Percentiles rank a stretch among this genome's conserved stretches.
Conservation (phyloP, 1,284 basidiomycete genomes). For the Puccinia novopanici region DNA sequence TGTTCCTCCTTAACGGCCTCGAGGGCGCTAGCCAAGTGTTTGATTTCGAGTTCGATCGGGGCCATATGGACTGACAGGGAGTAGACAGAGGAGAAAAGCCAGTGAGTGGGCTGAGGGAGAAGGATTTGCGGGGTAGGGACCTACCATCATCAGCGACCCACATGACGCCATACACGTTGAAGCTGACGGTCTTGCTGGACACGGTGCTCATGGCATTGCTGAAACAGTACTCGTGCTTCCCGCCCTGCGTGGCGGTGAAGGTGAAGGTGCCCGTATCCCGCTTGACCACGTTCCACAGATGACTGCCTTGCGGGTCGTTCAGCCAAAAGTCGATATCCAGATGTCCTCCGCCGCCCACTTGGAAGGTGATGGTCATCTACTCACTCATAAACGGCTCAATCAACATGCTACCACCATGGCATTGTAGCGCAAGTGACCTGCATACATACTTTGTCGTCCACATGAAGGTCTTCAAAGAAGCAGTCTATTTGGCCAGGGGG, state of each 20-base stretch:
- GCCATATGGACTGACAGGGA: slow-evolving; percentile 65
- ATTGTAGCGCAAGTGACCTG: not conserved
- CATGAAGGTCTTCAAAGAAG: slow-evolving; percentile 47
- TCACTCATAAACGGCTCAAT: not conserved
- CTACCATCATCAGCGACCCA: slow-evolving; percentile 82
- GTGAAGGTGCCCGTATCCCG: slow-evolving; percentile 75
- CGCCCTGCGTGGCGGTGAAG: slow-evolving; percentile 81
- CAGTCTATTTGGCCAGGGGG: slow-evolving; percentile 1
- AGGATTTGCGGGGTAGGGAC: slow-evolving; percentile 51
- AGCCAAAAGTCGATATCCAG: slow-evolving; percentile 97
- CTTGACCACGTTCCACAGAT: slow-evolving; percentile 43
- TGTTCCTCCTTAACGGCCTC: slow-evolving; percentile 96
- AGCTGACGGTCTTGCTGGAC: slow-evolving; percentile 93
- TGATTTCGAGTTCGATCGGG: slow-evolving; percentile 93
- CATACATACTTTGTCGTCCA: slow-evolving; percentile 34
- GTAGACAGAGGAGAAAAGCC: slow-evolving; percentile 7
- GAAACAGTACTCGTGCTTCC: slow-evolving; percentile 94
- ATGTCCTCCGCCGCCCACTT: slow-evolving; percentile 74
- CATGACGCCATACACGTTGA: slow-evolving; percentile 97
- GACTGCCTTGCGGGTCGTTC: slow-evolving; percentile 51
- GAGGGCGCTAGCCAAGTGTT: slow-evolving; percentile 78
- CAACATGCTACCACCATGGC: not conserved
- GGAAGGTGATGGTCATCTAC: slow-evolving; percentile 48
- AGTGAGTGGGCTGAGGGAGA: not conserved
- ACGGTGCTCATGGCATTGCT: slow-evolving; percentile 95